Percentiles rank a stretch among this genome's conserved stretches.
Conservation (phyloP, 805 yeast genomes). For the Citeromyces nyonsensis region DNA sequence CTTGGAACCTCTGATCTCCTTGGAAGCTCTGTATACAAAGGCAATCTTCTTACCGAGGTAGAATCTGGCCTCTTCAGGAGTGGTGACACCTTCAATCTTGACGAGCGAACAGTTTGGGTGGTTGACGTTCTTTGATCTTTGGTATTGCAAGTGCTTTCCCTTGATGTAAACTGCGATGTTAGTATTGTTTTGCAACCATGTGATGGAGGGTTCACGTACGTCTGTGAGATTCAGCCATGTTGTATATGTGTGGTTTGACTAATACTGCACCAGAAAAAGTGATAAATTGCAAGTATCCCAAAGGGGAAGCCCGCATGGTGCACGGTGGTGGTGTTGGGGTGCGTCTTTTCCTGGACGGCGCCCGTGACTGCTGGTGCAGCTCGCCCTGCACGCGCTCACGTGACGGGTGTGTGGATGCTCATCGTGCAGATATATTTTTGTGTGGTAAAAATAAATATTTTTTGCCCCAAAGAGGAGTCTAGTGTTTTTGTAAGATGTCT, state of each 20-base stretch:
- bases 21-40: conserved; percentile 96
- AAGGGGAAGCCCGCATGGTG: too few relatives aligned
- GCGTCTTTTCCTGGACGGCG: too few relatives aligned
- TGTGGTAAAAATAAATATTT: too few relatives aligned
- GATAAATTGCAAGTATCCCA: too few relatives aligned
- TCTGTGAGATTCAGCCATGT: conserved; percentile 96
- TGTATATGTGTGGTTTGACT: conserved; percentile 7
- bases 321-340: too few relatives aligned
- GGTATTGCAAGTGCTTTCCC: conserved; percentile 99
- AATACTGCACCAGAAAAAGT: too few relatives aligned
- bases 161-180: conserved; percentile 81
- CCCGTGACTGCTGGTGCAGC: too few relatives aligned
- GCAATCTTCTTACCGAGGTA: conserved; percentile 99
- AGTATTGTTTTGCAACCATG: conserved; percentile 5
- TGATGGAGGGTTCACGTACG: conserved; percentile 41
- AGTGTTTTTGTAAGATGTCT: too few relatives aligned
- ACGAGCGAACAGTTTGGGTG: conserved; percentile 96
- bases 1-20: conserved; percentile 97
- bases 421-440: too few relatives aligned
- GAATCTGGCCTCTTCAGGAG: conserved; percentile 92
- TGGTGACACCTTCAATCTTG: conserved; percentile 91
- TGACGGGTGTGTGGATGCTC: too few relatives aligned
- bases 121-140: conserved; percentile 96
- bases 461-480: too few relatives aligned
- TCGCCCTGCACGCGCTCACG: too few relatives aligned